phyloP scores from a whole-genome alignment of 225 moss, liverwort and hornwort genomes.

The Thuidium tamariscinum region DNA sequence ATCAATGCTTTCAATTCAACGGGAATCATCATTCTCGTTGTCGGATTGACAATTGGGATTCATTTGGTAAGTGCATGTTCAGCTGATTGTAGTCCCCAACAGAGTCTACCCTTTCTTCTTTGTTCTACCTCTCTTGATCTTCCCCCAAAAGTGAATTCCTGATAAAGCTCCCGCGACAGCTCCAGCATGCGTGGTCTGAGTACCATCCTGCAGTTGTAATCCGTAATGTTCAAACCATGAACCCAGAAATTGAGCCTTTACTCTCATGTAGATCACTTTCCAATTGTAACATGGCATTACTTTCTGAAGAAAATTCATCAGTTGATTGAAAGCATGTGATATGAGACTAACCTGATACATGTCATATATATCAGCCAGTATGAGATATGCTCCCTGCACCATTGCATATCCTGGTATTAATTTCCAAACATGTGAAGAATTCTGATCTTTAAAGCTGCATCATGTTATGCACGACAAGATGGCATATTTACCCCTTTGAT shows the following conservation, averaged over 20 bases:
- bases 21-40: background rate
- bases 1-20: background rate
- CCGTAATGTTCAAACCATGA: background rate
- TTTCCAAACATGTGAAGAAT: background rate
- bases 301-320: background rate
- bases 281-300: background rate
- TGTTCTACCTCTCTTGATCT: slow-evolving; percentile 9
- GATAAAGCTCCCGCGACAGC: slow-evolving; percentile 18
- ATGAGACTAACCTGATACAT: background rate
- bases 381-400: slow-evolving; percentile 3
- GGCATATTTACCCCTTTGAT: background rate
- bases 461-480: background rate
- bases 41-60: background rate
- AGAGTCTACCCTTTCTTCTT: background rate
- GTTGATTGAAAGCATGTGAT: background rate
- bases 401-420: background rate
- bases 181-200: slow-evolving; percentile 32
- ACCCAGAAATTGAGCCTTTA: background rate
- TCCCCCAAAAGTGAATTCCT: slow-evolving; percentile 13
- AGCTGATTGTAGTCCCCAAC: background rate
- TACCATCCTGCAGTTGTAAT: slow-evolving; percentile 15
- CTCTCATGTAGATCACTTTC: background rate
- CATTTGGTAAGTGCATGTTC: background rate
- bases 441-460: background rate
- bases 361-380: slow-evolving; percentile 5